Evolutionary conservation across 192 early-diverging fungal species (phyloP), one percentile per base, ranked within the genome.

Genomic region (Spizellomyces punctatus): DNA sequence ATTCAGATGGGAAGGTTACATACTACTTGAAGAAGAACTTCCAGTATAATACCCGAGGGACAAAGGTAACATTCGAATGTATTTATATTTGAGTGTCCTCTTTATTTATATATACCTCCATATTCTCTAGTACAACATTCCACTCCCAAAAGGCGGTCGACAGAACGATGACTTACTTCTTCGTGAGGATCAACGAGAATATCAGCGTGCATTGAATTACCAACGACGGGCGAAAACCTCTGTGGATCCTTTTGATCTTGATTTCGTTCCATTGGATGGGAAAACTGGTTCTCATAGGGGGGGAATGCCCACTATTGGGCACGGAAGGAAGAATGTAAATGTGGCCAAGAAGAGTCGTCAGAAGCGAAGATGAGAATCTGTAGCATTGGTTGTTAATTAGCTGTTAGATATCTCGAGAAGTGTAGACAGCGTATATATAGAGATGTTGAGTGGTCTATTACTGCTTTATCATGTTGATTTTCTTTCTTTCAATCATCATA

Each of bases 171-270:
- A 82, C 54, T 85, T 96, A 58, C 79, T 98, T 59, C 83, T 96
- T 41, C 89, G 94, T 52, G 95, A 95, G 73, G 96, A 98, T 76
- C 94, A 99, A 69, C 87, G 88, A 45, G 95, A 96, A 73, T 97
- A 90, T 73, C 67, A 87, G 41, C 78, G 87, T 59, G 92, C 73
- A 2, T 6, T 73, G 22, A 47, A 57, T 6, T 54, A 44, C 19
- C 17, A 58, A 36, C 58, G 66, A 12, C 55, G 64, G 9, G n/a
- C 12, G 43, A 22, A 46, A 14, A 16, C 14, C 14, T 21, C 63
- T 9, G 14, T 21, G 12, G 64, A 66, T 47, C 16, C 63, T 21
- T 42, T 48, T 46, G 45, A 63, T 17, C 42, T 49, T 44, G 72
- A 73, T 63, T 71, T 60, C 54, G 69, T 66, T 7, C 67, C 73